Evolutionary conservation across 768 basidiomycete genomes (phyloP).

Genomic region (Butyriboletus loyo): DNA sequence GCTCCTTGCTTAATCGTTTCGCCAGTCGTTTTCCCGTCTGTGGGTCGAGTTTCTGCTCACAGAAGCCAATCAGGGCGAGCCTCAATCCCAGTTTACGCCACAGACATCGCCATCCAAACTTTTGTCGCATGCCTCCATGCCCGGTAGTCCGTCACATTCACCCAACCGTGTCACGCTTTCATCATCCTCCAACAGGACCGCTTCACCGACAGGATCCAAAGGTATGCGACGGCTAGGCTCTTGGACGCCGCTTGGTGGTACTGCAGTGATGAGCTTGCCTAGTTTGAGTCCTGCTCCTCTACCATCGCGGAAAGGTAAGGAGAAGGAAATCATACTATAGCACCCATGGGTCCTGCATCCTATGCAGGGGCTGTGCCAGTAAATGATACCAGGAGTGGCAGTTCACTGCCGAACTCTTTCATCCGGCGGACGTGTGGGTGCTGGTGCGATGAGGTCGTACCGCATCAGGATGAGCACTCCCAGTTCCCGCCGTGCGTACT

Average conservation of each 20-base stretch:
- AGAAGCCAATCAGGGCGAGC: constrained; percentile 58
- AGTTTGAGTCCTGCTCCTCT: constrained; percentile 35
- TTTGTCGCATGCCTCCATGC: constrained; percentile 37
- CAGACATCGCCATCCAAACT: constrained; percentile 18
- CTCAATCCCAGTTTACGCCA: constrained; percentile 17
- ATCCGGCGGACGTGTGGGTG: constrained; percentile 6
- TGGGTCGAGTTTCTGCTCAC: constrained; percentile 99
- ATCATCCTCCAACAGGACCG: constrained; percentile 2
- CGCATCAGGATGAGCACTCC: constrained; percentile 3
- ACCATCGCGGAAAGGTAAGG: constrained; percentile 48
- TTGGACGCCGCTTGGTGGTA: constrained; percentile 32
- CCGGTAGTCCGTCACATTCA: constrained; percentile 33
- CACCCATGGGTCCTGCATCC: not conserved
- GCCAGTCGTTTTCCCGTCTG: constrained; percentile 90
- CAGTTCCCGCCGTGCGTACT: constrained; percentile 4
- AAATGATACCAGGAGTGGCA: constrained; percentile 2
- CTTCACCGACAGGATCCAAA: constrained; percentile 25
- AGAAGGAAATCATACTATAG: constrained; percentile 32
- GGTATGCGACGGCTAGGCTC: constrained; percentile 38
- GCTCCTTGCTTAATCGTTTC: not conserved
- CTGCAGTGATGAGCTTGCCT: constrained; percentile 38
- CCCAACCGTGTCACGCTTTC: constrained; percentile 16
- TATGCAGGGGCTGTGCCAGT: not conserved
- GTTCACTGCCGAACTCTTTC: not conserved
- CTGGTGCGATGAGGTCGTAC: constrained; percentile 1